phyloP scores from a whole-genome alignment of 2,329 filamentous ascomycete species.

The Zymoseptoria brevis region DNA sequence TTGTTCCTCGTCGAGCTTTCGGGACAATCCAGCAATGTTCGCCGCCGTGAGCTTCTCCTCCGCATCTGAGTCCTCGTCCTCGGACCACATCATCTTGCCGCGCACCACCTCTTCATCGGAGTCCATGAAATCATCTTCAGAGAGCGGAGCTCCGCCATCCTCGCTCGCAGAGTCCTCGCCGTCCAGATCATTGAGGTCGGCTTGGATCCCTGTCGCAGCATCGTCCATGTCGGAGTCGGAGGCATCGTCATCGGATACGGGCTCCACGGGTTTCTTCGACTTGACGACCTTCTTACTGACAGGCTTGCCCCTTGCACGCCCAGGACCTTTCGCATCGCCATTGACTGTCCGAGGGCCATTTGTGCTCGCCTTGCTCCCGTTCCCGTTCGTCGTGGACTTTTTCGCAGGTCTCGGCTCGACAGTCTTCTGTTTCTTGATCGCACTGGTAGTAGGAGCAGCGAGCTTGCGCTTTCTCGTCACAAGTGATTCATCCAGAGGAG shows the following conservation, averaged over 20 bases:
- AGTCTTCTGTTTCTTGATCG: constrained; percentile 59
- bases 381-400: constrained; percentile 32
- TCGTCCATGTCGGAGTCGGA: constrained; percentile 36
- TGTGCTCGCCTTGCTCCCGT: constrained; percentile 6
- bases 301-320: constrained; percentile 26
- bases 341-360: constrained; percentile 22
- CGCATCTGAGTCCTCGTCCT: constrained; percentile 80
- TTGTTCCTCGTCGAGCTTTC: constrained; percentile 70
- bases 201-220: constrained; percentile 38
- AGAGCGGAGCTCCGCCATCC: constrained; percentile 23
- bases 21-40: constrained; percentile 87
- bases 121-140: constrained; percentile 46
- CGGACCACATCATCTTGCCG: constrained; percentile 79
- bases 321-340: constrained; percentile 12
- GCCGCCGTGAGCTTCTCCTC: constrained; percentile 89
- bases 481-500: constrained; percentile 66
- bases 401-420: constrained; percentile 38
- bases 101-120: constrained; percentile 54
- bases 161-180: constrained; percentile 25
- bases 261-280: constrained; percentile 24
- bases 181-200: constrained; percentile 22
- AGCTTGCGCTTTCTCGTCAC: constrained; percentile 83
- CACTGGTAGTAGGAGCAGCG: constrained; percentile 47
- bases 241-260: constrained; percentile 24
- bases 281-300: constrained; percentile 25